These are phyloP conservation scores for Rubus parviflorus DNA, from an alignment of 306 rosid genomes.

Conservation along the genomic window DNA sequence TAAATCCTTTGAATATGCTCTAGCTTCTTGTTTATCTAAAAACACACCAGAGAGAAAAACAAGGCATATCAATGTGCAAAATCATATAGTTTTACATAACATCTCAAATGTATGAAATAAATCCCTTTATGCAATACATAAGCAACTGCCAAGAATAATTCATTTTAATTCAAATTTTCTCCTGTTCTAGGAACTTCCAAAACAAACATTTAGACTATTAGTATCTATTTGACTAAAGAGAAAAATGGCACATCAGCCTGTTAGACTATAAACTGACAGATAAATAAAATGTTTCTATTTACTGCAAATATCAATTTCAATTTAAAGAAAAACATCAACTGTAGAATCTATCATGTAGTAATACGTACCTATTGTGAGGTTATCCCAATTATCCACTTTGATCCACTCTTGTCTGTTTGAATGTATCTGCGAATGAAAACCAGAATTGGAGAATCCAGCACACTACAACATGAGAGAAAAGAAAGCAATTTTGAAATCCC, in stretches of 20 bases:
- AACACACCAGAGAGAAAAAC: constrained; percentile 3
- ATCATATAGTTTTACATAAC: background rate
- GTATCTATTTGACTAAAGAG: background rate
- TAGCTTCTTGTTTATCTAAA: constrained; percentile 87
- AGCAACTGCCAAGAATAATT: background rate
- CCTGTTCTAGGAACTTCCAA: background rate
- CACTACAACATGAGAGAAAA: background rate
- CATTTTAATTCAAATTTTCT: background rate
- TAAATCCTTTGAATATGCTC: constrained; percentile 75
- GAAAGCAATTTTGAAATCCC: background rate
- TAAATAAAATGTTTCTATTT: too few relatives aligned
- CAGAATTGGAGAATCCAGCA: constrained; percentile 10
- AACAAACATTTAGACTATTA: background rate
- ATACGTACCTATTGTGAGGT: constrained; percentile 58
- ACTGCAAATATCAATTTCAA: background rate
- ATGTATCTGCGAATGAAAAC: constrained; percentile 46
- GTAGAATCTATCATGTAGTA: constrained; percentile 13
- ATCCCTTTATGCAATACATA: background rate
- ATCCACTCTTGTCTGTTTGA: constrained; percentile 54
- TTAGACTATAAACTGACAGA: background rate
- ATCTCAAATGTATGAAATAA: constrained; percentile 1
- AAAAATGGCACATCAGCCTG: background rate
- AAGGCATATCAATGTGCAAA: background rate
- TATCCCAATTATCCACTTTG: constrained; percentile 81
- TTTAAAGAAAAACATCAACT: background rate